Percentiles rank a stretch among this genome's conserved stretches.
phyloP scores from a whole-genome alignment of 805 yeast genomes.

The Metschnikowia continentalis region DNA sequence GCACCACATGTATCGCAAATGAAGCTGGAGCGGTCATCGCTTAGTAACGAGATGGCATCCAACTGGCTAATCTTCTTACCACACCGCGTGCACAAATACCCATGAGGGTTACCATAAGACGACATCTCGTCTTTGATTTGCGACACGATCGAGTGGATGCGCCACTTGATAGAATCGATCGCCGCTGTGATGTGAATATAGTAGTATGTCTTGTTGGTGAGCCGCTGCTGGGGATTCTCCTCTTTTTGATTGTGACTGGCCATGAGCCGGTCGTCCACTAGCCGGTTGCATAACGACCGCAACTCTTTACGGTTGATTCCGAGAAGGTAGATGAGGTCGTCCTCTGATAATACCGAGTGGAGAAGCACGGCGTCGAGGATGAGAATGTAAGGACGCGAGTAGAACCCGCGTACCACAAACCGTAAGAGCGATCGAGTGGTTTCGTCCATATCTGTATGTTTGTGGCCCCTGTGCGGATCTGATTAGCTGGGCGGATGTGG shows the following conservation, averaged over 20 bases:
- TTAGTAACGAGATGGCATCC: constrained; percentile 79
- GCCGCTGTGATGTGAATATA: constrained; percentile 90
- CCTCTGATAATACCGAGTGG: constrained; percentile 90
- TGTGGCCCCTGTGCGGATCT: not conserved
- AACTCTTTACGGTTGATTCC: constrained; percentile 85
- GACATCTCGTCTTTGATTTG: constrained; percentile 76
- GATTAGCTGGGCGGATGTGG: not conserved
- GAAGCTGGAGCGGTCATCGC: constrained; percentile 77
- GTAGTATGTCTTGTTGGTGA: constrained; percentile 74
- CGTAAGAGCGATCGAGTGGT: constrained; percentile 56
- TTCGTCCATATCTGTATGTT: constrained; percentile 31
- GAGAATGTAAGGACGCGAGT: constrained; percentile 75
- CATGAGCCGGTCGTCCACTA: constrained; percentile 80
- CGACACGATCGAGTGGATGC: constrained; percentile 81
- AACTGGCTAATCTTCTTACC: constrained; percentile 74
- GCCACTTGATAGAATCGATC: constrained; percentile 94
- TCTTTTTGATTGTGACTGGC: constrained; percentile 69
- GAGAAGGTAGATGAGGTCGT: constrained; percentile 75
- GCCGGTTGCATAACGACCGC: constrained; percentile 71
- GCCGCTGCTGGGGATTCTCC: constrained; percentile 53
- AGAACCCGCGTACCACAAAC: constrained; percentile 82
- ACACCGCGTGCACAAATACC: constrained; percentile 87
- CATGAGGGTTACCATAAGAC: constrained; percentile 86
- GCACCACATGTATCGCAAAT: constrained; percentile 81
- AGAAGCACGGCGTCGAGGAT: constrained; percentile 82